Evolutionary conservation across 441 rosid species (phyloP).

Genomic region (Bocquillonia castaneifolia): DNA sequence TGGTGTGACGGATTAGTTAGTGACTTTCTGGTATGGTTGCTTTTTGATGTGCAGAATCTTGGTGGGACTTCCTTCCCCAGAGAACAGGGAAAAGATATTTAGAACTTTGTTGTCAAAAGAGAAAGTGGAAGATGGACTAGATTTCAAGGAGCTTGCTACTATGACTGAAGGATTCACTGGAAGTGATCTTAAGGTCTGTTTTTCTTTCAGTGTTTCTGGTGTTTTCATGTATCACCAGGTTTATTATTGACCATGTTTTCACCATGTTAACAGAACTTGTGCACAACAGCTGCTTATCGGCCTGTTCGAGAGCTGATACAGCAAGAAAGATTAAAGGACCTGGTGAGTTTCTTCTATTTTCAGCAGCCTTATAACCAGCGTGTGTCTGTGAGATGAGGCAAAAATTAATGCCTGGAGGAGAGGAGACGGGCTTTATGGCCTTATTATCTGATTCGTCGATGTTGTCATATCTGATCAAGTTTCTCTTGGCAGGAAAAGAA

Average conservation of each 20-base stretch:
- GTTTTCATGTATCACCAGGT: not conserved
- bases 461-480: not conserved
- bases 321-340: slow-evolving; percentile 69
- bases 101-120: slow-evolving; percentile 79
- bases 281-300: slow-evolving; percentile 86
- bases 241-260: not conserved
- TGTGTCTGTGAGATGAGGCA: not conserved
- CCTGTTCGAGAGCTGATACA: slow-evolving; percentile 87
- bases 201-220: slow-evolving; percentile 1
- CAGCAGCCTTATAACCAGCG: not conserved
- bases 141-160: slow-evolving; percentile 76
- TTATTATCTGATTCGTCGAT: not conserved
- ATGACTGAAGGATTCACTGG: slow-evolving; percentile 92
- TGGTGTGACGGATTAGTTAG: not conserved
- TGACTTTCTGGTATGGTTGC: too few species aligned
- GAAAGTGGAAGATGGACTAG: slow-evolving; percentile 53
- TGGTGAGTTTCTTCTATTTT: slow-evolving; percentile 34
- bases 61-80: slow-evolving; percentile 82
- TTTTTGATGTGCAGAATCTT: slow-evolving; percentile 60
- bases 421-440: too few species aligned
- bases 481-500: slow-evolving; percentile 39
- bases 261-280: slow-evolving; percentile 59
- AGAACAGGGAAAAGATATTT: slow-evolving; percentile 81
- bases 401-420: too few species aligned
- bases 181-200: slow-evolving; percentile 92